Base-by-base conservation (phyloP, 2,329 filamentous ascomycete species). In the Orbilia quercus region DNA sequence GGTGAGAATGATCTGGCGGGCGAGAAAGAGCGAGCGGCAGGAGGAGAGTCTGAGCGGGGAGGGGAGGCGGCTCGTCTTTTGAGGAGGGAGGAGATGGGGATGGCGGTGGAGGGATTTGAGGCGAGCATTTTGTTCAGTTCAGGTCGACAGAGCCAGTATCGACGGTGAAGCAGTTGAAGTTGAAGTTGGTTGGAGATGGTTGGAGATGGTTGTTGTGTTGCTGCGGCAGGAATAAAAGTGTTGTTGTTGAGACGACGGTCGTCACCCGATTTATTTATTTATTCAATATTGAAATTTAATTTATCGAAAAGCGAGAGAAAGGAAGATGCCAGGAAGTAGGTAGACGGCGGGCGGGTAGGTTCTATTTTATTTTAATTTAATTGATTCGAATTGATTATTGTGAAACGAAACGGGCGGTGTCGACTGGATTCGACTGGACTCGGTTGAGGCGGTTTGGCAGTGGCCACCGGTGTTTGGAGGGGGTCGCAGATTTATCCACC, bases 381-480 rank as follows among this genome's bases (percentile, higher is more conserved):
- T n/a, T n/a, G n/a, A n/a, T n/a, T n/a, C n/a, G n/a, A n/a, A n/a
- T n/a, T n/a, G n/a, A n/a, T n/a, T n/a, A n/a, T n/a, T n/a, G n/a
- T n/a, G n/a, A n/a, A n/a, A n/a, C n/a, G n/a, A n/a, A n/a, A n/a
- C n/a, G n/a, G n/a, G n/a, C n/a, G n/a, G n/a, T 4, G 28, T 9
- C 28, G 28, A 31, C 9, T 31, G 5, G 28, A 31, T 31, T 31
- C 28, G 28, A 31, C 9, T 31, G 5, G 9, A 31, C 9, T 31
- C 28, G 28, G 9, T 31, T 31, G n/a, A n/a, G n/a, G n/a, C 7
- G 14, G 50, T 54, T 54, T 54, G 38, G 50, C 23, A 54, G 36
- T 22, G 50, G 18, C 31, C 31, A 54, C 31, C 50, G n/a, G 45
- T 22, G 45, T 50, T 50, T 50, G n/a, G 50, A 54, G 34, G 50